Conservation (phyloP, 192 early-diverging fungal genomes). For the Spizellomyces sp. region DNA sequence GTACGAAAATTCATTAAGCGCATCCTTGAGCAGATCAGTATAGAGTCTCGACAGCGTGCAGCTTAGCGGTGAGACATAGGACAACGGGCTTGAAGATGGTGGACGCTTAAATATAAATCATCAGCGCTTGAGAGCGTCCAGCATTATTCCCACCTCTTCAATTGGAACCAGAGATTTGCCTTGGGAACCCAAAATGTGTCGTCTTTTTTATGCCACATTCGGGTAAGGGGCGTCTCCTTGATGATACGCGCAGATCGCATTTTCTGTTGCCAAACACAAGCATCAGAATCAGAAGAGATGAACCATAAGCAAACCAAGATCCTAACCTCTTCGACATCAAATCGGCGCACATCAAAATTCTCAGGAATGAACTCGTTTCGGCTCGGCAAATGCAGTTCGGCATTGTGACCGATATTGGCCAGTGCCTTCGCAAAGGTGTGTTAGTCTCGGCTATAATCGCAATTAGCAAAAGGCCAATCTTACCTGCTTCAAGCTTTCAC, state of each 20-base stretch:
- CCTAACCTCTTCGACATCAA: conserved; percentile 35
- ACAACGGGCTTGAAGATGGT: conserved; percentile 64
- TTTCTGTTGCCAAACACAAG: not conserved
- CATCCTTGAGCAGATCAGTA: conserved; percentile 79
- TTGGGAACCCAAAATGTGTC: conserved; percentile 92
- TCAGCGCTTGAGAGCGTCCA: not conserved
- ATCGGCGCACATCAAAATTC: conserved; percentile 66
- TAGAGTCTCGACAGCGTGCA: conserved; percentile 74
- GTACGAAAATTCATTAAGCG: conserved; percentile 84
- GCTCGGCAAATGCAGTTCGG: conserved; percentile 68
- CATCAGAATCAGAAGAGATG: conserved; percentile 9
- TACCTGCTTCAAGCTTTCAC: conserved; percentile 39
- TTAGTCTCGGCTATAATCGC: too few species aligned
- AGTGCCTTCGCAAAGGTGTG: conserved; percentile 37
- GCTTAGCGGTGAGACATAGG: conserved; percentile 73
- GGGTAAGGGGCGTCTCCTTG: conserved; percentile 53
- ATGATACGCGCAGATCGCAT: conserved; percentile 53
- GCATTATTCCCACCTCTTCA: conserved; percentile 32
- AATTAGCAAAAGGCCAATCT: too few species aligned
- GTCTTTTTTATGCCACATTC: conserved; percentile 95
- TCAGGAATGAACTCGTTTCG: conserved; percentile 87
- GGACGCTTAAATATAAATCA: not conserved
- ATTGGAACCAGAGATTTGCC: conserved; percentile 71
- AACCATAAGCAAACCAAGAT: conserved; percentile 4
- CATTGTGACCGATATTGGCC: conserved; percentile 42